phyloP scores from a whole-genome alignment of 768 basidiomycete species.

The Trametes maxima region DNA sequence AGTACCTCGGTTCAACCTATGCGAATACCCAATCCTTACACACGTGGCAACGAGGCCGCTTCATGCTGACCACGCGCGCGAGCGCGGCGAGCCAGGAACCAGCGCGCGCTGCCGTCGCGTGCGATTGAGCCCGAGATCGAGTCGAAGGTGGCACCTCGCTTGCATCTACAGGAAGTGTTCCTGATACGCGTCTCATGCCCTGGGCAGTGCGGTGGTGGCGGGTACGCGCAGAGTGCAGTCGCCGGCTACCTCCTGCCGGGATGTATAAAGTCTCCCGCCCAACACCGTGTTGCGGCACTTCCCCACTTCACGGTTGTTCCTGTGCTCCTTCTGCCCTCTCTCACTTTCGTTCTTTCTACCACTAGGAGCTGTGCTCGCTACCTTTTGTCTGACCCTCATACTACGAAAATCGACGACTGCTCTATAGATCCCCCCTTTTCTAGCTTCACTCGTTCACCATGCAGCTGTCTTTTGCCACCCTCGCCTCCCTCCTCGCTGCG shows the following conservation, averaged over 20 bases:
- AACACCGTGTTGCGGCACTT: not conserved
- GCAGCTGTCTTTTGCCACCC: constrained; percentile 9
- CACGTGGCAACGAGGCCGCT: not conserved
- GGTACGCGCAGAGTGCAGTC: not conserved
- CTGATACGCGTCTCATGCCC: too few species aligned
- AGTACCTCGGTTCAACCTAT: not conserved
- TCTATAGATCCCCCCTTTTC: not conserved
- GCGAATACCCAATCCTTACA: not conserved
- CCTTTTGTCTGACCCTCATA: not conserved
- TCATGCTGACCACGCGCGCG: not conserved
- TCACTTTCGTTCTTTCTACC: not conserved
- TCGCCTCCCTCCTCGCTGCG: constrained; percentile 13
- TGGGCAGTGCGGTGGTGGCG: not conserved
- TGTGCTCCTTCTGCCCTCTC: not conserved
- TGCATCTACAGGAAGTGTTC: not conserved
- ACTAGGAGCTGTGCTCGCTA: constrained; percentile 20
- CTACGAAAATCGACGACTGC: not conserved
- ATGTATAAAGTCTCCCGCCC: too few species aligned
- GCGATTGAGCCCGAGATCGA: not conserved
- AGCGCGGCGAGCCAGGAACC: not conserved
- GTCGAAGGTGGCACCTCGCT: not conserved
- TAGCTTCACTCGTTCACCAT: not conserved
- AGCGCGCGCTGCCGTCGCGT: not conserved
- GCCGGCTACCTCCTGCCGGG: too few species aligned
- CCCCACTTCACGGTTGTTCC: constrained; percentile 8